Evolutionary conservation across 208 protist species (phyloP).

Genomic region (Wallacemonas sp.): DNA sequence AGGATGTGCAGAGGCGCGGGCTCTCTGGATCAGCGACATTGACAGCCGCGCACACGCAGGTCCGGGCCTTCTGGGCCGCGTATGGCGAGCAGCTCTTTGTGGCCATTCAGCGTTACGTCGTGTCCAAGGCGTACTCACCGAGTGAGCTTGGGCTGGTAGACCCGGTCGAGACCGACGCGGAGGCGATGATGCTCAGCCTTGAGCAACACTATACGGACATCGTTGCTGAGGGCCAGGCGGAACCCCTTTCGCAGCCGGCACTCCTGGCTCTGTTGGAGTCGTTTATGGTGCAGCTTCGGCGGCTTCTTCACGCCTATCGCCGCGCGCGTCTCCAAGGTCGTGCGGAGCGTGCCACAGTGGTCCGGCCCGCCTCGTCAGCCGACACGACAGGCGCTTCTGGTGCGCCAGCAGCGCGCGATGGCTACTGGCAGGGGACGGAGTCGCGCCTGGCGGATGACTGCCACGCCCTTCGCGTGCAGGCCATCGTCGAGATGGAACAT

Average conservation of each 20-base stretch:
- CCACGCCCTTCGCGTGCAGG: conserved; percentile 4
- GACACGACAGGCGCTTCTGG: too few relatives aligned
- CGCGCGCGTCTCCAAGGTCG: background rate
- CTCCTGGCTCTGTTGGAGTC: background rate
- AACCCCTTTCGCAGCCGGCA: background rate
- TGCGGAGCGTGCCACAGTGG: background rate
- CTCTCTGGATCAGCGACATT: too few relatives aligned
- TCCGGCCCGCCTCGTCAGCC: too few relatives aligned
- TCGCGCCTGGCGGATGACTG: background rate
- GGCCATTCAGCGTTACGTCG: conserved; percentile 30
- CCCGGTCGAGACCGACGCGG: background rate
- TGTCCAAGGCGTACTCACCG: conserved; percentile 30
- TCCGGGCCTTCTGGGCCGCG: conserved; percentile 29
- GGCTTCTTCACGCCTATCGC: background rate
- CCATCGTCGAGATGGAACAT: conserved; percentile 1
- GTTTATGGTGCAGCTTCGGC: background rate
- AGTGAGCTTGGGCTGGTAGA: background rate
- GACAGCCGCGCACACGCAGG: background rate
- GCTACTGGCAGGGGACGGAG: background rate
- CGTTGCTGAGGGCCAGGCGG: background rate
- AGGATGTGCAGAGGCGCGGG: background rate
- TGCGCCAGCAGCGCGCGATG: background rate
- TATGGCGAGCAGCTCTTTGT: conserved; percentile 24
- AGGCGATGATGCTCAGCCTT: background rate
- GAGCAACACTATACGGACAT: conserved; percentile 1